phyloP scores from a whole-genome alignment of 345 rosid species.

The Leavenworthia alabamica region DNA sequence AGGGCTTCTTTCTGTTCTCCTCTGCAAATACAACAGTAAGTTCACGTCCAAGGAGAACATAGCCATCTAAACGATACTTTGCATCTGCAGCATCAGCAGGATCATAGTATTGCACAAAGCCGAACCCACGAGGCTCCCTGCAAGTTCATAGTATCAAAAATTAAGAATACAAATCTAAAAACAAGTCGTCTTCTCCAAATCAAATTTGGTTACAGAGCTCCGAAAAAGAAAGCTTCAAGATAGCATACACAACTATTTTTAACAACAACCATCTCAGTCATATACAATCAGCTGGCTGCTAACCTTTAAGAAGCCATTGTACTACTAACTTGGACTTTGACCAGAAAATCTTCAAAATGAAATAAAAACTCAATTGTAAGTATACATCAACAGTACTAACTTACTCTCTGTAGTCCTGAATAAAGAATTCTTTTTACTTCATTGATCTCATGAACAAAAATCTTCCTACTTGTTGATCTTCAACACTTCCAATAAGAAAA shows the following conservation, averaged over 20 bases:
- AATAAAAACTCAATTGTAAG: constrained; percentile 40
- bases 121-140: constrained; percentile 92
- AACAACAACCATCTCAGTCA: constrained; percentile 15
- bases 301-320: constrained; percentile 53
- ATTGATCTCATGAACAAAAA: constrained; percentile 40
- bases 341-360: constrained; percentile 57
- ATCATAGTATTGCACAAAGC: constrained; percentile 77
- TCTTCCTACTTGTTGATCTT: constrained; percentile 40
- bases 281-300: constrained; percentile 41
- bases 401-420: constrained; percentile 34
- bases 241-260: neutral
- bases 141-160: neutral
- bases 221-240: neutral
- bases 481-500: constrained; percentile 70
- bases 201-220: neutral
- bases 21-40: constrained; percentile 78
- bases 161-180: constrained; percentile 20
- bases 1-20: constrained; percentile 86
- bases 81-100: constrained; percentile 93
- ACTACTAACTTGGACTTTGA: constrained; percentile 39
- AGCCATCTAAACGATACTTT: constrained; percentile 78
- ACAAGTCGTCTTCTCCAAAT: neutral
- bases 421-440: constrained; percentile 42
- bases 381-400: constrained; percentile 43
- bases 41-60: constrained; percentile 68